Evolutionary conservation across 257 asterid species (phyloP), one percentile per base, ranked within the genome.

Genomic region (Jaltomata sinuosa): DNA sequence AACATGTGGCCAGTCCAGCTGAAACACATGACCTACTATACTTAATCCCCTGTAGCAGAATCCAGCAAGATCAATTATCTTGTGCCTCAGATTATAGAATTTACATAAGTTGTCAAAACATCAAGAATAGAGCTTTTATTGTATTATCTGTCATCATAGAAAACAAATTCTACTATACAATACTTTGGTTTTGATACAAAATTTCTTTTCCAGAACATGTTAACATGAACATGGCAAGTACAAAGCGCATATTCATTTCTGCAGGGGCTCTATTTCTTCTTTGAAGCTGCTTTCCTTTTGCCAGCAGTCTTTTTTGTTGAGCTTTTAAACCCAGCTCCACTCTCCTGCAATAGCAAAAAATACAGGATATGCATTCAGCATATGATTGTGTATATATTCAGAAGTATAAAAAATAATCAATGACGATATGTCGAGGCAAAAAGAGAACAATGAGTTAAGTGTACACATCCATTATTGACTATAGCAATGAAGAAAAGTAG

Each of bases 301-400:
- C 87, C 68, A 80, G 91, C 80, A 14, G 89, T 53, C 87, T 94
- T 93, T 92, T 86, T 89, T 88, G 89, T 88, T 36, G 94, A 84
- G 36, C 64, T 87, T 65, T 81, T 92, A 80, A 36, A 77, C 72
- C 91, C 93, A 55, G 22, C 80, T 88, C 96, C 93, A 83, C 89
- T 89, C 87, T 92, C 98, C 98, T 94, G 91, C 55, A 62, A 89
- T 42, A 65, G 86, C n/a, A 40, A 21, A 47, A 49, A 69, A 14
- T 36, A 64, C 47, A 74, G n/a, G 59, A 74, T 74, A 74, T 14
- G 59, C 32, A 10, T 64, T 82, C 72, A 21, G 31, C 11, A 42
- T 25, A 82, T 36, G 76, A 22, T 15, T 81, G 40, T 36, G 53
- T 42, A 40, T 38, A 4, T 49, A 22, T 21, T 62, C 78, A 62